A percentile compares a stretch with the other conserved stretches of the same genome.
Evolutionary conservation across 345 rosid genomes (phyloP).

Genomic region (Eucalyptus shirleyi): DNA sequence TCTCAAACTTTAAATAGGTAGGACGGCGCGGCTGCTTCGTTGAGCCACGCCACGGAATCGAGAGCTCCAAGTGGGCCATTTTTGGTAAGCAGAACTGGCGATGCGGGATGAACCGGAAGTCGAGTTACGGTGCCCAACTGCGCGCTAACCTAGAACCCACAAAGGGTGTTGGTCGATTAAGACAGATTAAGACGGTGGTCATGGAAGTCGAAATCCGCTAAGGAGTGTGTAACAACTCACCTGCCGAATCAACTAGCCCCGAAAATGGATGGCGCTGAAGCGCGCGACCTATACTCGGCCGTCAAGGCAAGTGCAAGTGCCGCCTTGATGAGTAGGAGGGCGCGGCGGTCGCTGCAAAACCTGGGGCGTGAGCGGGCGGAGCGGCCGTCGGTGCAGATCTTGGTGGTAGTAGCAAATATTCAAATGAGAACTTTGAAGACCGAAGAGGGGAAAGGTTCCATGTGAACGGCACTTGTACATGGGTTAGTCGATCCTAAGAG

Average conservation of each 20-base stretch:
- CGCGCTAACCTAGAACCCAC: not conserved
- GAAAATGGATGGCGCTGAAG: too few species aligned
- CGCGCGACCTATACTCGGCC: too few species aligned
- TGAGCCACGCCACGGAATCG: not conserved
- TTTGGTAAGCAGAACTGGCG: not conserved
- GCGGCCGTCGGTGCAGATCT: not conserved
- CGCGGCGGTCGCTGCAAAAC: too few species aligned
- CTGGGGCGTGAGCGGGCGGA: not conserved
- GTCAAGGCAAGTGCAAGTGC: too few species aligned
- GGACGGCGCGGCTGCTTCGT: not conserved
- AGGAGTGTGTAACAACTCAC: too few species aligned
- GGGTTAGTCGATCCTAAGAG: not conserved
- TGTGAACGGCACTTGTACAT: not conserved
- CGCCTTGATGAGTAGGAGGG: too few species aligned
- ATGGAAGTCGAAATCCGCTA: too few species aligned
- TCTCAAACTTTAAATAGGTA: too few species aligned
- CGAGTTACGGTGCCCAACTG: not conserved
- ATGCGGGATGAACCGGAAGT: not conserved
- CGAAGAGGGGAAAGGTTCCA: not conserved
- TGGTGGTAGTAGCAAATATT: not conserved
- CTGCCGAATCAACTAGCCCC: too few species aligned
- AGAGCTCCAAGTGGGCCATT: not conserved
- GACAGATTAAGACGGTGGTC: not conserved
- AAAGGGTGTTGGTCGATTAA: not conserved
- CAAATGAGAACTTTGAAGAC: not conserved